Conservation (phyloP, 2,329 filamentous ascomycete species). For the Xylaria digitata region DNA sequence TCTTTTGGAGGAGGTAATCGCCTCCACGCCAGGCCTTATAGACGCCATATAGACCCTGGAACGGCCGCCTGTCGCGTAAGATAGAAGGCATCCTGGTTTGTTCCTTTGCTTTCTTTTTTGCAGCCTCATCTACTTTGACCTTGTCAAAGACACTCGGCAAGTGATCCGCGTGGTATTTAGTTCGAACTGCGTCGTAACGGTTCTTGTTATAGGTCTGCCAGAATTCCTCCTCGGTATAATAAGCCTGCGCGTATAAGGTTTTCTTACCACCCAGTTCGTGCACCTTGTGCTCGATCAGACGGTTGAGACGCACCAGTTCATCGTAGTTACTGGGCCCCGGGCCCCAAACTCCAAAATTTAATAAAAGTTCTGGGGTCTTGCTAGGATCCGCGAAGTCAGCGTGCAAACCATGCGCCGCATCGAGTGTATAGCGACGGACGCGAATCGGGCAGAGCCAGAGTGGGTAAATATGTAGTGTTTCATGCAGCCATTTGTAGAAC, state of each 20-base stretch:
- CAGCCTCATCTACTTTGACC: conserved; percentile 63
- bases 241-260: conserved; percentile 76
- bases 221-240: conserved; percentile 75
- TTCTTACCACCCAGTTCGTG: conserved; percentile 72
- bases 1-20: conserved; percentile 58
- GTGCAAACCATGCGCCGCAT: conserved; percentile 60
- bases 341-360: conserved; percentile 75
- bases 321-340: conserved; percentile 56
- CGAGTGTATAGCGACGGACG: conserved; percentile 55
- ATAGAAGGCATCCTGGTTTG: conserved; percentile 50
- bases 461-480: conserved; percentile 61
- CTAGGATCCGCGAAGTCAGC: conserved; percentile 57
- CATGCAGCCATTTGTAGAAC: conserved; percentile 62
- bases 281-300: conserved; percentile 69
- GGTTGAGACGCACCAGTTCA: conserved; percentile 65
- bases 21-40: conserved; percentile 58
- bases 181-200: conserved; percentile 69
- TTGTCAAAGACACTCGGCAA: conserved; percentile 76
- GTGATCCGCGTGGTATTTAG: conserved; percentile 68
- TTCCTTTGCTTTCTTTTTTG: conserved; percentile 49
- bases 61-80: conserved; percentile 55
- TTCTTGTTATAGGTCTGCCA: conserved; percentile 71
- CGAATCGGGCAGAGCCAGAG: conserved; percentile 68
- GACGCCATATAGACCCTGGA: conserved; percentile 60
- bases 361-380: conserved; percentile 53